These are phyloP conservation scores for Leccinellum rugosiceps DNA, from an alignment of 768 basidiomycete species.

Conservation along the genomic window DNA sequence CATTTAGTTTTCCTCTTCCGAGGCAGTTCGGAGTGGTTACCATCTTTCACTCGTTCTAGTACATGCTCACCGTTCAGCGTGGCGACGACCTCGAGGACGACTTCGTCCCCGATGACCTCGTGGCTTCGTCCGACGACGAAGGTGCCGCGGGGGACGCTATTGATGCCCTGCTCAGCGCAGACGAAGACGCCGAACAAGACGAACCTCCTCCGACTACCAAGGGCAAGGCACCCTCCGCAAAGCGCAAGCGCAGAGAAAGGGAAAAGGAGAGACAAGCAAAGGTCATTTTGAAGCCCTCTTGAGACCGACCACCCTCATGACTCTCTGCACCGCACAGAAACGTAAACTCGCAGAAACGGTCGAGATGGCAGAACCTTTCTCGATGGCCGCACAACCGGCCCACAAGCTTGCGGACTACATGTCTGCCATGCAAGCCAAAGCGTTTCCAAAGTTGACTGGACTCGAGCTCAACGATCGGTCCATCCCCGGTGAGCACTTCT, in stretches of 20 bases:
- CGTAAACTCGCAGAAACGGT: constrained; percentile 52
- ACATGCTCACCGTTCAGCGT: constrained; percentile 33
- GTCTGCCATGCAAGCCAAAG: constrained; percentile 61
- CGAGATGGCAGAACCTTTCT: constrained; percentile 37
- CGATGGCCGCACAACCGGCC: constrained; percentile 57
- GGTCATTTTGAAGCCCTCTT: constrained; percentile 36
- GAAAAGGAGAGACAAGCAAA: constrained; percentile 73
- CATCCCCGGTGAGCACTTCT: constrained; percentile 65
- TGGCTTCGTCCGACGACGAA: constrained; percentile 64
- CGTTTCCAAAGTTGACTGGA: constrained; percentile 62
- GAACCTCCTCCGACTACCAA: constrained; percentile 15
- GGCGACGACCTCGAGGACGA: constrained; percentile 87
- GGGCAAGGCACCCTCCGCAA: constrained; percentile 34
- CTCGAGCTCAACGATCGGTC: constrained; percentile 79
- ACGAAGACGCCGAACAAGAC: constrained; percentile 40
- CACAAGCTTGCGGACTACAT: constrained; percentile 60
- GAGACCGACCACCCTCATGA: constrained; percentile 1
- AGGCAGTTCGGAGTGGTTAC: background rate
- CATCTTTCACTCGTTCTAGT: background rate
- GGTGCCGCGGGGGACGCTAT: constrained; percentile 34
- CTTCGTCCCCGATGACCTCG: constrained; percentile 66
- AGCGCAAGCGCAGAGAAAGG: constrained; percentile 73
- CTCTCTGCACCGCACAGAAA: constrained; percentile 44
- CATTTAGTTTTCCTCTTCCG: constrained; percentile 1
- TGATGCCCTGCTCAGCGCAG: constrained; percentile 41